Conservation (phyloP, 805 yeast genomes). For the Candida caryicola region DNA sequence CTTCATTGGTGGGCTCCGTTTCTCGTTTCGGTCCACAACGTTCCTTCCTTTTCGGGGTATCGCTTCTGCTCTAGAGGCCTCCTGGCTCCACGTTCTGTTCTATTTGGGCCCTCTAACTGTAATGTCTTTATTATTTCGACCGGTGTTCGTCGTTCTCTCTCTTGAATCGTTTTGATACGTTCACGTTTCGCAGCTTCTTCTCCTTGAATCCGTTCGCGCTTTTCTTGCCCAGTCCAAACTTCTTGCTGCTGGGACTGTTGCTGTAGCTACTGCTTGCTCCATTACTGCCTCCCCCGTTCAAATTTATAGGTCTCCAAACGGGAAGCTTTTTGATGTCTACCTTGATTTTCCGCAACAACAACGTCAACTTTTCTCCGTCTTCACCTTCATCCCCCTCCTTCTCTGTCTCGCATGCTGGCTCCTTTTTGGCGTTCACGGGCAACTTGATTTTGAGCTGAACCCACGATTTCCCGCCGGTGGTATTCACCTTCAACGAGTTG, state of each 20-base stretch:
- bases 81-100: too few species aligned
- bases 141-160: constrained; percentile 1
- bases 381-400: constrained; percentile 1
- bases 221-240: constrained; percentile 1
- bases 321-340: constrained; percentile 26
- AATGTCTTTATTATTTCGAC: too few species aligned
- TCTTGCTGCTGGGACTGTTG: constrained; percentile 1
- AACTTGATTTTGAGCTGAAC: constrained; percentile 23
- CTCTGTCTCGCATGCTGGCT: background rate
- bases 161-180: constrained; percentile 13
- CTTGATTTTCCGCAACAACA: constrained; percentile 16
- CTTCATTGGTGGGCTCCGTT: too few species aligned
- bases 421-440: constrained; percentile 4
- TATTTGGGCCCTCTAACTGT: too few species aligned
- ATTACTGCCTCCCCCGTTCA: constrained; percentile 7
- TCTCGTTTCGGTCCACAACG: too few species aligned
- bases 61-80: too few species aligned
- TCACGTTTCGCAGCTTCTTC: constrained; percentile 3
- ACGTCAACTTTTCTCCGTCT: background rate
- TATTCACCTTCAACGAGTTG: constrained; percentile 25
- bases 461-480: constrained; percentile 24
- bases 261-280: background rate
- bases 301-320: constrained; percentile 24
- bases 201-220: background rate
- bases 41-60: too few species aligned